A percentile compares a stretch with the other conserved stretches of the same genome.
Conservation (phyloP, 148 eudicot species). For the Oxyria digyna region DNA sequence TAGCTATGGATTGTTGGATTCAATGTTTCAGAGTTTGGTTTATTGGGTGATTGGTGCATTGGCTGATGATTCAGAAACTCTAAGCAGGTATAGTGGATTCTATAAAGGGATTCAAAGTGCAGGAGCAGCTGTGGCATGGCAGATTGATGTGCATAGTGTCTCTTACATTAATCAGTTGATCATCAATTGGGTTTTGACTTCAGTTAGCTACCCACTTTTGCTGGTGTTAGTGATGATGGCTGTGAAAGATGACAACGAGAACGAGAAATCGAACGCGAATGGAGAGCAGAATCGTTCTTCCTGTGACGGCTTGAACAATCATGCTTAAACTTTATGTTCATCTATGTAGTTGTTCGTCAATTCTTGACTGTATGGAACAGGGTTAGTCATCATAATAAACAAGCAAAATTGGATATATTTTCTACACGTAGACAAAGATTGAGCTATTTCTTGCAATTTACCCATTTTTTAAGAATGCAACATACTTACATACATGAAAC, state of each 20-base stretch:
- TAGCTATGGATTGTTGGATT: slow-evolving; percentile 73
- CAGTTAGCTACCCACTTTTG: slow-evolving; percentile 71
- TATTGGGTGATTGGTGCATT: slow-evolving; percentile 90
- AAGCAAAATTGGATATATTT: no score
- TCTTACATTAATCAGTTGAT: slow-evolving; percentile 50
- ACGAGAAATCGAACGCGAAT: background rate
- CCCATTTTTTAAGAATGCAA: no score
- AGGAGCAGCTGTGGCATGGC: slow-evolving; percentile 95
- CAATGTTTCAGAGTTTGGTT: slow-evolving; percentile 94
- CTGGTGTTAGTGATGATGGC: slow-evolving; percentile 47
- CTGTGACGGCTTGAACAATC: background rate
- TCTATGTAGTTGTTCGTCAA: background rate
- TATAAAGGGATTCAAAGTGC: slow-evolving; percentile 97
- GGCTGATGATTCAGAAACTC: slow-evolving; percentile 80
- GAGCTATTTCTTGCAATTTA: no score
- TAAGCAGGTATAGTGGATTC: slow-evolving; percentile 90
- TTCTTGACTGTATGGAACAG: no score
- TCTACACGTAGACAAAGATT: no score
- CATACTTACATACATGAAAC: no score
- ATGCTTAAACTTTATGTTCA: background rate
- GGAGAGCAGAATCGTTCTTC: background rate
- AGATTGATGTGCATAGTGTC: slow-evolving; percentile 60
- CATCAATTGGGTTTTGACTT: slow-evolving; percentile 61
- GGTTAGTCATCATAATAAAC: no score
- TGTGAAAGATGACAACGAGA: slow-evolving; percentile 56